phyloP scores from a whole-genome alignment of 2,329 filamentous ascomycete genomes.

The Diaporthe citri region DNA sequence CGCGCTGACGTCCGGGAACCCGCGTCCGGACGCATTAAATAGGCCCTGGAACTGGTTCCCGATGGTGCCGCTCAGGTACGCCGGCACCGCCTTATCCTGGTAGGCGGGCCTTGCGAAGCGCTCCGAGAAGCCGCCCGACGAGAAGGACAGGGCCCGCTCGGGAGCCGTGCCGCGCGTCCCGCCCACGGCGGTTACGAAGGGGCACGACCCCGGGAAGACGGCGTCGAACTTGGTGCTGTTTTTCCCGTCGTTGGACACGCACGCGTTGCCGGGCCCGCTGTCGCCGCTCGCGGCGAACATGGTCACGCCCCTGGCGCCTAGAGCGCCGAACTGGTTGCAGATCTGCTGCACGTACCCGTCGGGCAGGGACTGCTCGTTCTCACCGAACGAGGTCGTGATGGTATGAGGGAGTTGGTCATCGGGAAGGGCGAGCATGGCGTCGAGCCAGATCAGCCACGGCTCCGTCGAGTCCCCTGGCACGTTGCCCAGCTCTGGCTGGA shows the following conservation, averaged over 20 bases:
- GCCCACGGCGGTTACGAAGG: conserved; percentile 73
- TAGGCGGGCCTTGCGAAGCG: conserved; percentile 58
- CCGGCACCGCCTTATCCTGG: conserved; percentile 59
- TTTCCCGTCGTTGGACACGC: conserved; percentile 43
- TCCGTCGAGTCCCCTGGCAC: conserved; percentile 66
- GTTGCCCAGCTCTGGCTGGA: conserved; percentile 47
- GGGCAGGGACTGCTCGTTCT: conserved; percentile 74
- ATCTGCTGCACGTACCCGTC: conserved; percentile 64
- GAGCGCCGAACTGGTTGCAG: conserved; percentile 71
- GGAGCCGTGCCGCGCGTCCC: conserved; percentile 65
- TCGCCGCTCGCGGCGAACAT: conserved; percentile 76
- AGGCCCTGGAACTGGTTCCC: conserved; percentile 58
- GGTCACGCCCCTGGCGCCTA: conserved; percentile 76
- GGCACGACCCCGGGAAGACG: conserved; percentile 57
- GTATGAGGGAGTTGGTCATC: conserved; percentile 71
- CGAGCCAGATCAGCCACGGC: conserved; percentile 69
- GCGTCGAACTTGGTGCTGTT: conserved; percentile 57
- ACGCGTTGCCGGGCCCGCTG: conserved; percentile 50
- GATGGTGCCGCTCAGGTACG: conserved; percentile 58
- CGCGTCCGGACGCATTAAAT: conserved; percentile 46
- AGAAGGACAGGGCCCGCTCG: conserved; percentile 66
- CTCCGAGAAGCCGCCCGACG: conserved; percentile 64
- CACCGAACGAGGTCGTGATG: conserved; percentile 77
- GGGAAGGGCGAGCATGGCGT: conserved; percentile 62
- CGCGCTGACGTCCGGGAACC: conserved; percentile 35